Percentiles rank a stretch among this genome's conserved stretches.
These are phyloP conservation scores for Tuber borchii DNA, from an alignment of 495 filamentous ascomycete species.

Conservation along the genomic window DNA sequence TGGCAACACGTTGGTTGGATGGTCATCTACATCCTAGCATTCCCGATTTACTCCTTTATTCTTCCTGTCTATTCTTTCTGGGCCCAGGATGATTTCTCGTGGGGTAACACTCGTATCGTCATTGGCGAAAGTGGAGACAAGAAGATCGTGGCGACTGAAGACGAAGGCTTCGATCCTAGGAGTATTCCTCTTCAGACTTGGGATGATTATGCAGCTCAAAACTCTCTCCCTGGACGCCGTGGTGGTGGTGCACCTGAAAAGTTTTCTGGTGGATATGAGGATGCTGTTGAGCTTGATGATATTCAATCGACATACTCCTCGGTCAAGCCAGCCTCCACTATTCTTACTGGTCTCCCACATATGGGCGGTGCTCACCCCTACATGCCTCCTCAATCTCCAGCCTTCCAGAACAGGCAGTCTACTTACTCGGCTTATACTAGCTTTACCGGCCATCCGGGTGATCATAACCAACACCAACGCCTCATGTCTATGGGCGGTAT, in stretches of 20 bases:
- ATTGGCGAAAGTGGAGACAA: slow-evolving; percentile 88
- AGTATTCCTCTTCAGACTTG: slow-evolving; percentile 91
- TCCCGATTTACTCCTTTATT: slow-evolving; percentile 86
- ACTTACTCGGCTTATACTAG: slow-evolving; percentile 53
- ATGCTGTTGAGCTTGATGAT: slow-evolving; percentile 89
- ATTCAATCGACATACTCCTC: slow-evolving; percentile 95
- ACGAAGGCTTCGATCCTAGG: slow-evolving; percentile 81
- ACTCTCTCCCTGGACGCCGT: slow-evolving; percentile 86
- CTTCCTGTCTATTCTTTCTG: slow-evolving; percentile 97
- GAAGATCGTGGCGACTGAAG: slow-evolving; percentile 77
- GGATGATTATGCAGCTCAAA: slow-evolving; percentile 92
- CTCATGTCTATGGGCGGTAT: slow-evolving; percentile 59
- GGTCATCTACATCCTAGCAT: slow-evolving; percentile 93
- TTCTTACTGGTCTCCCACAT: slow-evolving; percentile 77
- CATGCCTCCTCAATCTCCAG: slow-evolving; percentile 75
- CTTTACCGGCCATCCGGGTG: slow-evolving; percentile 44
- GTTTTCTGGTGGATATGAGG: slow-evolving; percentile 46
- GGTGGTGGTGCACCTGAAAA: slow-evolving; percentile 67
- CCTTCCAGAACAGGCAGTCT: slow-evolving; percentile 55
- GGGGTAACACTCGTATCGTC: slow-evolving; percentile 97
- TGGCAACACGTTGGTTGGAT: slow-evolving; percentile 99
- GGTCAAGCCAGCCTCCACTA: slow-evolving; percentile 82
- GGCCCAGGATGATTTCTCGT: slow-evolving; percentile 97
- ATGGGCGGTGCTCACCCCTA: slow-evolving; percentile 54
- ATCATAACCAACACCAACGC: slow-evolving; percentile 48